phyloP scores from a whole-genome alignment of 208 protist genomes.

The Wallacemonas sp. region DNA sequence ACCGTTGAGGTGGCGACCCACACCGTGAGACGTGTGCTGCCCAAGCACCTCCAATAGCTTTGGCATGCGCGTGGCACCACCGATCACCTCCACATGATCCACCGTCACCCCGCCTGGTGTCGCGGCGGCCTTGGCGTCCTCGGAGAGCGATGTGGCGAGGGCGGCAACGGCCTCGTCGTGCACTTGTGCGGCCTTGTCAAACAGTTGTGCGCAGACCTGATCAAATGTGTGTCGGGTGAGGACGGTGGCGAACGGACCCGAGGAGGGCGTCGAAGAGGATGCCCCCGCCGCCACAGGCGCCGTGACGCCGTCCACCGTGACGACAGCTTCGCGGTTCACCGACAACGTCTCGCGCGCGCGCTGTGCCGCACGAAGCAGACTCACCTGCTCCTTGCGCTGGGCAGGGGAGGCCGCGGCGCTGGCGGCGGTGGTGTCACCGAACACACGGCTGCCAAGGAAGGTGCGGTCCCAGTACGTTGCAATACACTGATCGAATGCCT shows the following conservation, averaged over 20 bases:
- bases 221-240: conserved; percentile 67
- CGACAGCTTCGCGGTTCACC: conserved; percentile 78
- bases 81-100: conserved; percentile 75
- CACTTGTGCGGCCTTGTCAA: conserved; percentile 41
- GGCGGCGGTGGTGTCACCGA: conserved; percentile 14
- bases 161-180: background rate
- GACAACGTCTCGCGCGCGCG: conserved; percentile 87
- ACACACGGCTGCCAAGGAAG: conserved; percentile 37
- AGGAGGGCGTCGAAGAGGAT: background rate
- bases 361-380: conserved; percentile 75
- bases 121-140: conserved; percentile 19
- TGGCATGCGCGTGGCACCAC: conserved; percentile 81
- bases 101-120: conserved; percentile 18
- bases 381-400: conserved; percentile 47
- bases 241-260: conserved; percentile 35
- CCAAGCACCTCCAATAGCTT: conserved; percentile 54
- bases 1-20: conserved; percentile 82
- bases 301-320: conserved; percentile 76
- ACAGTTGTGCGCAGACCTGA: conserved; percentile 50
- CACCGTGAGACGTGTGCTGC: conserved; percentile 25
- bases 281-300: background rate
- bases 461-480: conserved; percentile 69
- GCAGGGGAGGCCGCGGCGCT: conserved; percentile 7
- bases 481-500: conserved; percentile 86
- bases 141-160: conserved; percentile 20